Evolutionary conservation across 2,329 filamentous ascomycete species (phyloP), one percentile per base, ranked within the genome.

Genomic region (Purpureocillium takamizusanense): DNA sequence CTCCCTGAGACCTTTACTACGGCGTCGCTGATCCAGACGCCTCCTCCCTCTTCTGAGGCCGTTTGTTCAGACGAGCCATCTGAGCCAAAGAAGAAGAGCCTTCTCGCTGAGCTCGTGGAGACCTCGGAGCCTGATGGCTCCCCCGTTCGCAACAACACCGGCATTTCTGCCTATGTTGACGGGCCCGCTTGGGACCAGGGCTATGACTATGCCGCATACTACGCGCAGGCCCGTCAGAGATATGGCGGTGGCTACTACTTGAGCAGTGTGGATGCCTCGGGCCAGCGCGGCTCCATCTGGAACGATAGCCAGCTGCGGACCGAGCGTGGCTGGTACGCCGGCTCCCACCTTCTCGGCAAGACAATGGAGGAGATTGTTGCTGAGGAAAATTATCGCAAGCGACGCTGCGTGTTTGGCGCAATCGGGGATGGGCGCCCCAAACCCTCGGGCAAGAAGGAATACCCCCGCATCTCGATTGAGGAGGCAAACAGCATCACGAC

Each of bases 401-500:
- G 39, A 6, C 48, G 56, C 39, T 51, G 51, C 15, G 46, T 47
- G 7, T 52, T 65, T 31, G 64, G 66, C 4, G 57, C 56, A 11
- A 58, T 63, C 41, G 61, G 61, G 10, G 57, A 62, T 18, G 56
- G 64, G 17, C 57, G 60, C 9, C 53, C 53, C 27, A 37, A 33
- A 12, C 51, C 47, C 42, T 5, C 21, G 5, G 41, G 42, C 18
- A 47, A 47, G 28, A 45, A 42, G 5, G 43, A 51, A 31, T 56
- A 58, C 27, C 50, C 40, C 3, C 42, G 46, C 27, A 51, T 69
- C 12, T 48, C 46, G n/a, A 42, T 65, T n/a, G 49, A 56, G 2
- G 56, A 68, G 28, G 63, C 61, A 23, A 63, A 61, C 42, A 40
- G 39, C 7, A 62, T 62, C 44, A 51, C 62, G 4, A 52, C 54